Conservation (phyloP, 140 eudicot species). For the Cichorium intybus region DNA sequence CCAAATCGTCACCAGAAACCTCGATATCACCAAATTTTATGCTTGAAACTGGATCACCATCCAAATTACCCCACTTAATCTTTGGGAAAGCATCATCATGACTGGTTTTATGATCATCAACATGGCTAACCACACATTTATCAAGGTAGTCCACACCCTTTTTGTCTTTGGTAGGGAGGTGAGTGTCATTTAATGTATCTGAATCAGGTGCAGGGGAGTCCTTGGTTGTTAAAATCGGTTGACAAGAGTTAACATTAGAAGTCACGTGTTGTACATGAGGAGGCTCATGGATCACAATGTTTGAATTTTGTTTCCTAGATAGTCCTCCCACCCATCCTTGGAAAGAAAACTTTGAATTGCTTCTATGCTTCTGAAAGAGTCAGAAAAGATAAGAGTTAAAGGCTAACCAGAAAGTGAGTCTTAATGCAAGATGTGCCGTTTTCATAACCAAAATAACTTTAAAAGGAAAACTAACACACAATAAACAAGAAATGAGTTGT, state of each 20-base stretch:
- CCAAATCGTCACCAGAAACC: conserved; percentile 20
- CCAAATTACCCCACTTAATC: conserved; percentile 85
- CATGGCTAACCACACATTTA: conserved; percentile 52
- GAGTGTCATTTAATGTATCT: conserved; percentile 13
- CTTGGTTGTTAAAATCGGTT: conserved; percentile 25
- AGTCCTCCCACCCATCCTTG: conserved; percentile 81
- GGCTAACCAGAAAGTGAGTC: no score
- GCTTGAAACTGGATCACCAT: conserved; percentile 63
- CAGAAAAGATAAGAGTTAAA: not conserved
- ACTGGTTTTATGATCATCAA: conserved; percentile 23
- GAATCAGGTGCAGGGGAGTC: conserved; percentile 17
- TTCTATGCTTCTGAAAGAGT: conserved; percentile 73
- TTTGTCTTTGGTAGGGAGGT: conserved; percentile 28
- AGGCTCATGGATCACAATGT: conserved; percentile 24
- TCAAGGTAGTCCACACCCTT: conserved; percentile 42
- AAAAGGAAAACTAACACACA: no score
- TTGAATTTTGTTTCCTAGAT: conserved; percentile 49
- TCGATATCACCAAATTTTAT: conserved; percentile 47
- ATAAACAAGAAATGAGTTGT: no score
- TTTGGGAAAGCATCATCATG: conserved; percentile 40
- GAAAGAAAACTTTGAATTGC: conserved; percentile 72
- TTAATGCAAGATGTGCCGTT: no score
- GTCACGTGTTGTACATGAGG: conserved; percentile 21
- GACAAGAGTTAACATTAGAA: conserved; percentile 20
- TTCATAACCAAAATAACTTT: no score